These are phyloP conservation scores for Neltuma alba DNA, from an alignment of 306 rosid genomes.

Conservation along the genomic window DNA sequence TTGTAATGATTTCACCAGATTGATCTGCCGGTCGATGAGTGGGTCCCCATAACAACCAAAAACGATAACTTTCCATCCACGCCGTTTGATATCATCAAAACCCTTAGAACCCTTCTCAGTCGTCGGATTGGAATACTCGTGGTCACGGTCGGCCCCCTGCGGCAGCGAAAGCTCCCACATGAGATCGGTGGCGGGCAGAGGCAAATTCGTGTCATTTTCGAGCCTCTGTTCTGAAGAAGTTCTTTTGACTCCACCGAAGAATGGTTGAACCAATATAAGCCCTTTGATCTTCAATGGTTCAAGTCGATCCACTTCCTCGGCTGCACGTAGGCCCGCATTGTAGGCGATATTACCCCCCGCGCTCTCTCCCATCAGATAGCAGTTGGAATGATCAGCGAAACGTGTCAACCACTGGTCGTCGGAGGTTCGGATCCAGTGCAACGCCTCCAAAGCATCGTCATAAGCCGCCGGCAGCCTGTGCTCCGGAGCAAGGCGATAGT, in stretches of 20 bases:
- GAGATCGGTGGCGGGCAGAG: background rate
- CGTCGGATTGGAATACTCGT: background rate
- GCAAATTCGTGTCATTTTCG: background rate
- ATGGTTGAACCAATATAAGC: background rate
- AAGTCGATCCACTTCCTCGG: background rate
- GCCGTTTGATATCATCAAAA: background rate
- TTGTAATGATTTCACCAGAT: background rate
- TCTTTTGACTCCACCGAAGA: background rate
- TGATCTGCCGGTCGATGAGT: background rate
- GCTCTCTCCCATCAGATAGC: background rate
- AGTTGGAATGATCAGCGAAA: background rate
- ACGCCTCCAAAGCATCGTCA: background rate
- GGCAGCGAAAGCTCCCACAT: background rate
- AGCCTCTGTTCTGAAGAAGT: background rate
- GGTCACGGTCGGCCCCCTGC: background rate
- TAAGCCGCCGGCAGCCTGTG: background rate
- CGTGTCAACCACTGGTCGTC: background rate
- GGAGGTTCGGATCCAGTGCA: background rate
- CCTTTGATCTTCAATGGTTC: background rate
- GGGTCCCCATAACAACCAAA: background rate
- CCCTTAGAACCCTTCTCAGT: background rate
- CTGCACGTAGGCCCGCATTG: background rate
- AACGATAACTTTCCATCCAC: background rate
- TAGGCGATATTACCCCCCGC: background rate
- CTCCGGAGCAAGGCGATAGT: background rate